Conservation (phyloP, 1,284 basidiomycete genomes). For the Spongiforma sp. region DNA sequence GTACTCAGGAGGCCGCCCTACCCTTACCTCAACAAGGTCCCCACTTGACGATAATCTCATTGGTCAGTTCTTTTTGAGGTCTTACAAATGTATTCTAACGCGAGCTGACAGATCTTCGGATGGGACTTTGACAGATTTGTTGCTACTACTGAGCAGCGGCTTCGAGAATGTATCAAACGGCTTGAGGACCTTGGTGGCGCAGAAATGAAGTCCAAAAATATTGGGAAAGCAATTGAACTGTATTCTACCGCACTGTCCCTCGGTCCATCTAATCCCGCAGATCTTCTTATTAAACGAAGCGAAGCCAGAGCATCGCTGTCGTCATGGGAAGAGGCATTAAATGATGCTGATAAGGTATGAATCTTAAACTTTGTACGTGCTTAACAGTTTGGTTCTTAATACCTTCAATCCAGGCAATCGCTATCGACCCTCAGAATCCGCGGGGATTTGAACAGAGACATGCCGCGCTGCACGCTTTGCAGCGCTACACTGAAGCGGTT, state of each 20-base stretch:
- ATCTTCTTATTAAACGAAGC: constrained; percentile 18
- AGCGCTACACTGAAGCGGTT: neutral
- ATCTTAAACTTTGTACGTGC: neutral
- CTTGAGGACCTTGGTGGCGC: neutral
- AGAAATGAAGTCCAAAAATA: neutral
- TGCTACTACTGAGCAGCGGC: neutral
- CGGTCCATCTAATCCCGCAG: neutral
- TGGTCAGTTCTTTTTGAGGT: neutral
- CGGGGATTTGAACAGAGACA: neutral
- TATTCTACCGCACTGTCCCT: constrained; percentile 7
- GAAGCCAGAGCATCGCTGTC: neutral
- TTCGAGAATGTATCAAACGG: neutral
- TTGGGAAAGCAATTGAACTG: neutral
- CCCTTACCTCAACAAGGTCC: neutral
- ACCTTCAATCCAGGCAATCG: neutral
- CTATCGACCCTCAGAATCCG: neutral
- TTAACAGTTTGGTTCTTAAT: neutral
- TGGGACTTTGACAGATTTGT: constrained; percentile 2
- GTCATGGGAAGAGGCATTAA: neutral
- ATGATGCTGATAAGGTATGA: neutral
- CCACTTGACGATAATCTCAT: constrained; percentile 1
- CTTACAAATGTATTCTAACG: neutral
- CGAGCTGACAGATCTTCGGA: constrained; percentile 7
- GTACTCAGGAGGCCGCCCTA: neutral
- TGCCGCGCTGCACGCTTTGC: neutral